A percentile compares a stretch with the other conserved stretches of the same genome.
Evolutionary conservation across 2,329 filamentous ascomycete genomes (phyloP).

Genomic region (Fusarium annulatum): DNA sequence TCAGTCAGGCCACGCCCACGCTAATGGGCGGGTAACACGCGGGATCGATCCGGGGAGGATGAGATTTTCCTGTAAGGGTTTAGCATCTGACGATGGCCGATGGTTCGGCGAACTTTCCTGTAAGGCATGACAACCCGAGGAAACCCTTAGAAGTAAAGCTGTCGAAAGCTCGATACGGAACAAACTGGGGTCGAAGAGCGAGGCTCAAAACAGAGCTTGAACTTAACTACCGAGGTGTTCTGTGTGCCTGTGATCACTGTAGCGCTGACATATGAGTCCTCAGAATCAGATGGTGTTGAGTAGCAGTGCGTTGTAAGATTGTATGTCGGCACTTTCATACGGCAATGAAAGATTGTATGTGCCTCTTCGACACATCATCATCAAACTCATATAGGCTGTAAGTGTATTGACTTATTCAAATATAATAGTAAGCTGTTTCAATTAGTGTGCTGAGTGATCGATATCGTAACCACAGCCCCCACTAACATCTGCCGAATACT

Average conservation of each 20-base stretch:
- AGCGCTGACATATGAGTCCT: background rate
- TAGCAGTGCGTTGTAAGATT: background rate
- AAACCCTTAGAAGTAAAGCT: background rate
- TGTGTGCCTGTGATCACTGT: background rate
- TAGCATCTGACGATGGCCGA: slow-evolving; percentile 27
- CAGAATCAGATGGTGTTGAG: background rate
- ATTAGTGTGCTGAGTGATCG: background rate
- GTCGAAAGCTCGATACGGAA: slow-evolving; percentile 1
- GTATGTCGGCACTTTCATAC: background rate
- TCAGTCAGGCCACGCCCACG: slow-evolving; percentile 13
- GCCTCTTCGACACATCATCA: background rate
- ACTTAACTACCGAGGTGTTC: slow-evolving; percentile 9
- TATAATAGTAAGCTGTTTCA: background rate
- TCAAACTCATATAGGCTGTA: background rate
- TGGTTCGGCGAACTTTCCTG: slow-evolving; percentile 24
- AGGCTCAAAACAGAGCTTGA: background rate
- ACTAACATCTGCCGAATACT: slow-evolving; percentile 3
- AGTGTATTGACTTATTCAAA: background rate
- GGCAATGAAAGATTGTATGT: background rate
- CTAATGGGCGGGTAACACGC: slow-evolving; percentile 41
- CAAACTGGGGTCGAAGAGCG: slow-evolving; percentile 1
- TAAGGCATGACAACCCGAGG: background rate
- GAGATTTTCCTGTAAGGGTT: slow-evolving; percentile 24
- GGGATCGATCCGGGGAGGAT: slow-evolving; percentile 41
- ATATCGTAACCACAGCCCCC: background rate